These are phyloP conservation scores for Saturnispora bothae DNA, from an alignment of 805 yeast species.

Conservation along the genomic window DNA sequence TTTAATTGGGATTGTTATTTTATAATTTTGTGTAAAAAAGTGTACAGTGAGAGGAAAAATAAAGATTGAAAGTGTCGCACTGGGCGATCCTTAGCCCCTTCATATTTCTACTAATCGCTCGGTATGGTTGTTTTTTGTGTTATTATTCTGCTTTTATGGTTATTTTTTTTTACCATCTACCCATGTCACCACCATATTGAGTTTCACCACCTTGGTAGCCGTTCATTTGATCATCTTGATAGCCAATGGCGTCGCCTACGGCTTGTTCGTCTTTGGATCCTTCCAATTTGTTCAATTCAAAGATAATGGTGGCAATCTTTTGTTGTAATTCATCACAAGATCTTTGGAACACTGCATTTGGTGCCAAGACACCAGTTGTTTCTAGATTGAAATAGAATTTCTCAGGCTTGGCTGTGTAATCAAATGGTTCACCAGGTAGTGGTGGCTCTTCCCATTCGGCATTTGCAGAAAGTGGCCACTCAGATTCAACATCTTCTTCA, in stretches of 20 bases:
- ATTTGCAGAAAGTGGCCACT: slow-evolving; percentile 88
- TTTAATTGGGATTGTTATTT: no score
- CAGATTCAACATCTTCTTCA: slow-evolving; percentile 76
- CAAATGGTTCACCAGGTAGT: slow-evolving; percentile 74
- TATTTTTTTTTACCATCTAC: slow-evolving; percentile 23
- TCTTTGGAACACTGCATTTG: slow-evolving; percentile 79
- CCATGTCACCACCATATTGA: slow-evolving; percentile 17
- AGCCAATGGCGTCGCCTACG: background rate
- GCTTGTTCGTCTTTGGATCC: slow-evolving; percentile 13
- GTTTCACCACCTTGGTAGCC: slow-evolving; percentile 7
- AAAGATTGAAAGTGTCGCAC: no score
- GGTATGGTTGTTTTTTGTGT: no score
- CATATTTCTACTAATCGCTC: no score
- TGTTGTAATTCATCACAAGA: slow-evolving; percentile 79
- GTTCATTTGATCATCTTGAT: no score
- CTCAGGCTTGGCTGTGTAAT: slow-evolving; percentile 71
- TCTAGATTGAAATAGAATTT: slow-evolving; percentile 84
- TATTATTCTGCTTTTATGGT: no score
- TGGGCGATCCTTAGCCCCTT: no score
- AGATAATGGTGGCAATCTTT: slow-evolving; percentile 79
- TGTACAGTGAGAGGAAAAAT: no score
- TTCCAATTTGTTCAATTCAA: slow-evolving; percentile 46
- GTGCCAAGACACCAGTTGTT: slow-evolving; percentile 80
- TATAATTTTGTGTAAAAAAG: no score
- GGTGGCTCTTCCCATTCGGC: slow-evolving; percentile 97